Percentiles rank a stretch among this genome's conserved stretches.
phyloP scores from a whole-genome alignment of 352 stramenopile genomes.

The Pythium aphanidermatum region DNA sequence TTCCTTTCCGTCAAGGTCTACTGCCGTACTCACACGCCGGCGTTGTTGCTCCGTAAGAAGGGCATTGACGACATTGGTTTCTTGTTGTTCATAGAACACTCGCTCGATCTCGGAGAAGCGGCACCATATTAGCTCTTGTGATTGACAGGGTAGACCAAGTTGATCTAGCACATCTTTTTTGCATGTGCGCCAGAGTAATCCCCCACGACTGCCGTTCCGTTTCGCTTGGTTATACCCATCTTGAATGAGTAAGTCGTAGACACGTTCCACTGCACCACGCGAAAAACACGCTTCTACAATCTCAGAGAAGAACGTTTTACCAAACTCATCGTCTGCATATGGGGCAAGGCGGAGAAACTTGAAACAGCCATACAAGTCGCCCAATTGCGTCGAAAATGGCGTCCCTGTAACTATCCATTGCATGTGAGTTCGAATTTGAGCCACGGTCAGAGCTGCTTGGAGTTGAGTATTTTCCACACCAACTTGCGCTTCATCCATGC shows the following conservation, averaged over 20 bases:
- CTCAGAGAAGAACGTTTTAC: constrained; percentile 29
- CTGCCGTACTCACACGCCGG: constrained; percentile 14
- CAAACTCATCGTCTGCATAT: constrained; percentile 28
- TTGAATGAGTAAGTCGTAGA: constrained; percentile 49
- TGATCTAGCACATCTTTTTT: constrained; percentile 72
- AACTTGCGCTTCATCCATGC: constrained; percentile 92
- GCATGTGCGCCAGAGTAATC: constrained; percentile 68
- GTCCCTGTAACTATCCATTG: constrained; percentile 90
- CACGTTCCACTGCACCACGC: constrained; percentile 30
- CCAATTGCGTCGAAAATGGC: constrained; percentile 72
- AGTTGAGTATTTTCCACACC: constrained; percentile 76
- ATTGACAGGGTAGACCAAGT: constrained; percentile 51
- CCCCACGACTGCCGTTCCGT: constrained; percentile 10
- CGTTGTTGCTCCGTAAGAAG: constrained; percentile 29
- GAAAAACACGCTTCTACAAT: constrained; percentile 30
- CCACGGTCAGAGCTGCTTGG: constrained; percentile 76
- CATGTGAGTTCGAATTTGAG: constrained; percentile 48
- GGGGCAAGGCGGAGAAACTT: constrained; percentile 56
- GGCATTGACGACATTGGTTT: constrained; percentile 37
- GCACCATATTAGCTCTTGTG: constrained; percentile 52
- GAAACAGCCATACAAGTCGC: constrained; percentile 85
- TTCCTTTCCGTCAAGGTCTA: constrained; percentile 5
- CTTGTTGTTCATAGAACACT: constrained; percentile 71
- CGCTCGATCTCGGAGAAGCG: constrained; percentile 68
- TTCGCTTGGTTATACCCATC: neutral